Percentiles rank a stretch among this genome's conserved stretches.
Conservation (phyloP, 169 alveolate species). For the Theileria orientalis region DNA sequence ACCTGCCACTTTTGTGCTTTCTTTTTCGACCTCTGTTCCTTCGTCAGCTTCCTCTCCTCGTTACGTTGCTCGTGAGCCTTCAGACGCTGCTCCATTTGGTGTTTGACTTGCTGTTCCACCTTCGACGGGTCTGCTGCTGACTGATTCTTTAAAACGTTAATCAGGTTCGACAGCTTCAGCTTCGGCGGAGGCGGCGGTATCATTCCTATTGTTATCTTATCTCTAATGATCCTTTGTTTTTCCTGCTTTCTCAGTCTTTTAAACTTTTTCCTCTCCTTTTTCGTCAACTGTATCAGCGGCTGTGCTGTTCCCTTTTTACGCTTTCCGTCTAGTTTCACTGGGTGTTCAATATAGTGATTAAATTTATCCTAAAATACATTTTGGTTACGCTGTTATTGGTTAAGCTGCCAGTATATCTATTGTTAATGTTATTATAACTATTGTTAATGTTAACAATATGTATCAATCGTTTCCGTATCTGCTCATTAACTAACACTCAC, state of each 20-base stretch:
- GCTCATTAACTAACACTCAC: background rate
- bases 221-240: conserved; percentile 81
- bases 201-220: conserved; percentile 84
- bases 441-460: too few species aligned
- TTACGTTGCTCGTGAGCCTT: conserved; percentile 79
- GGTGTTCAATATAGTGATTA: conserved; percentile 82
- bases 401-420: too few species aligned
- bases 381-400: too few species aligned
- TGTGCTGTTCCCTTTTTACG: conserved; percentile 40
- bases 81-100: conserved; percentile 85
- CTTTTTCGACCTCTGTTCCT: conserved; percentile 78
- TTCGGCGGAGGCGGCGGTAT: conserved; percentile 90
- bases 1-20: conserved; percentile 84
- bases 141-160: conserved; percentile 78
- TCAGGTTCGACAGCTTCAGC: conserved; percentile 82
- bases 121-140: conserved; percentile 86
- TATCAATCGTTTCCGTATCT: too few species aligned
- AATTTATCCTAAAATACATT: conserved; percentile 66
- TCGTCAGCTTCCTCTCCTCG: conserved; percentile 76
- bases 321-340: conserved; percentile 78
- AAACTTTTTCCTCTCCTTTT: conserved; percentile 76
- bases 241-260: conserved; percentile 84
- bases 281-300: conserved; percentile 77
- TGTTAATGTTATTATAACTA: too few species aligned
- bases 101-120: conserved; percentile 80